Evolutionary conservation across 371 early-diverging fungal genomes (phyloP), one percentile per base, ranked within the genome.

Genomic region (Paraphysoderma sedebokerense): DNA sequence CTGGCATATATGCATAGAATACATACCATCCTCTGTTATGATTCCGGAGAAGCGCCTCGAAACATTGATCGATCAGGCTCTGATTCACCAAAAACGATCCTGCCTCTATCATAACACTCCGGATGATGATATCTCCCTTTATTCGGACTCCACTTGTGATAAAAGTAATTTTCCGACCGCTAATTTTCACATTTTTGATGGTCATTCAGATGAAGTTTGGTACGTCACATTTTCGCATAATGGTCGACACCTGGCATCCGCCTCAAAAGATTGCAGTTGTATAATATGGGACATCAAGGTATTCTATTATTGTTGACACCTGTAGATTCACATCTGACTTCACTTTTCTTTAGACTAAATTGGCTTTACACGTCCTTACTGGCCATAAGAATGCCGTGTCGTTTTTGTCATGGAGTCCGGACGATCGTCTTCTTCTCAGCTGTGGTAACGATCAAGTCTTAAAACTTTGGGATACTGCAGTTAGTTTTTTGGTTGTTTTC

Each of bases 121-220:
- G 19, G 69, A 76, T 27, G 56, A 58, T 15, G 54, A 66, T 5
- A 60, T 72, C 28, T 76, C 82, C 1, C 58, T 91, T 27, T 82
- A 72, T 52, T 58, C 64, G 5, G 82, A 91, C 51, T 89, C 88
- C 55, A 37, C 58, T 8, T 91, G 92, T 52, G 68, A 78, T 60
- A 70, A 45, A 53, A 67, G 52, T n/a, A 47, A 53, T 8, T 74
- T 80, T 42, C 81, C 79, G 17, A 44, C 58, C 44, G 48, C 52
- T 12, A 75, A 80, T 0, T 69, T 70, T 8, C 72, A 77, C 35
- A 62, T 78, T 2, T 60, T 93, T 6, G 62, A 64, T 19, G 84
- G 77, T 8, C 98, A 95, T 55, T 56, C 60, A 2, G 89, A 93
- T 57, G 96, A 97, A 60, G 92, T 97, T 0, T 97, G 98, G 98